Evolutionary conservation across 805 yeast species (phyloP).

Genomic region (Pichia exigua): DNA sequence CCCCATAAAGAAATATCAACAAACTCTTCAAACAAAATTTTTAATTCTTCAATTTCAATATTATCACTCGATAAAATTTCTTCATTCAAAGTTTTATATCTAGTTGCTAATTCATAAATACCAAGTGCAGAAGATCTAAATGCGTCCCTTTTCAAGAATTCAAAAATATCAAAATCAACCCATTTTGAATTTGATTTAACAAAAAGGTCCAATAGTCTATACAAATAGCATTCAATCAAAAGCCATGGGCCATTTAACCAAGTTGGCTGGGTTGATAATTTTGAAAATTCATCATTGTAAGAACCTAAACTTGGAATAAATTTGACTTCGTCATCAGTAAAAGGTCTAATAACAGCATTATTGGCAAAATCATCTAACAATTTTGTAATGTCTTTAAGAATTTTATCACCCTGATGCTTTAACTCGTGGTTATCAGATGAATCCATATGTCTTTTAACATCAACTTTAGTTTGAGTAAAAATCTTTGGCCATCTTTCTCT

Average conservation of each 20-base stretch:
- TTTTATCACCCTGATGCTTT: slow-evolving; percentile 39
- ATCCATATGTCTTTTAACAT: slow-evolving; percentile 29
- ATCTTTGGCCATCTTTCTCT: slow-evolving; percentile 84
- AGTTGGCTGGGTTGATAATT: slow-evolving; percentile 31
- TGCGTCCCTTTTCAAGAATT: slow-evolving; percentile 59
- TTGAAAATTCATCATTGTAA: slow-evolving; percentile 50
- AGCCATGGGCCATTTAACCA: slow-evolving; percentile 93
- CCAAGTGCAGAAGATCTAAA: slow-evolving; percentile 71
- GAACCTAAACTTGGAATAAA: slow-evolving; percentile 39
- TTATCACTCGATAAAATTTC: slow-evolving; percentile 3
- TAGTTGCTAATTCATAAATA: slow-evolving; percentile 69
- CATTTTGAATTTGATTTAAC: slow-evolving; percentile 37
- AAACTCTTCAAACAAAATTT: slow-evolving; percentile 69
- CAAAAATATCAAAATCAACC: slow-evolving; percentile 66
- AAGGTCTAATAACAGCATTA: slow-evolving; percentile 38
- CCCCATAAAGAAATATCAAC: slow-evolving; percentile 94
- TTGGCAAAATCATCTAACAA: slow-evolving; percentile 38
- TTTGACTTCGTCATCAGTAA: slow-evolving; percentile 18
- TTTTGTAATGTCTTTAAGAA: slow-evolving; percentile 34
- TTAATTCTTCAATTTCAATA: slow-evolving; percentile 35
- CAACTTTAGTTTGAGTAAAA: slow-evolving; percentile 58
- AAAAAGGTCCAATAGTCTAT: slow-evolving; percentile 50
- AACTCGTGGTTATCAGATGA: slow-evolving; percentile 11
- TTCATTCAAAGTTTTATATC: slow-evolving; percentile 40
- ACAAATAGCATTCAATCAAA: slow-evolving; percentile 75